Evolutionary conservation across 192 early-diverging fungal species (phyloP).

Genomic region (Geosiphon pyriformis): DNA sequence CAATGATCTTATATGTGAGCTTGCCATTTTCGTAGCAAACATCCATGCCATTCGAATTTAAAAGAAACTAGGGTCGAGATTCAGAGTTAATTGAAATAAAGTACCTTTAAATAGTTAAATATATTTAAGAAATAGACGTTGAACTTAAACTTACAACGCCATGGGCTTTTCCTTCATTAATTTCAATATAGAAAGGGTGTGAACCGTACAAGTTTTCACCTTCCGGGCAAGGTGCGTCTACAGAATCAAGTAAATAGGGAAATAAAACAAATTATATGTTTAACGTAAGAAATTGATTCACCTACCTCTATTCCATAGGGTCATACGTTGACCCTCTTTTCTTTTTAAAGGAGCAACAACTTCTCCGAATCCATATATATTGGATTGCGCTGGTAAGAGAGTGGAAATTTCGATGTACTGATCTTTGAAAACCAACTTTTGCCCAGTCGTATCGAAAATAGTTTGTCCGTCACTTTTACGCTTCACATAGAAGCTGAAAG

Average conservation of each 20-base stretch:
- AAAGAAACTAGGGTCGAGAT: slow-evolving; percentile 41
- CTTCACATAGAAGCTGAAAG: slow-evolving; percentile 40
- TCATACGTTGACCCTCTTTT: slow-evolving; percentile 5
- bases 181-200: slow-evolving; percentile 61
- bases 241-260: slow-evolving; percentile 12
- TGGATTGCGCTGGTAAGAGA: slow-evolving; percentile 46
- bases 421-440: slow-evolving; percentile 51
- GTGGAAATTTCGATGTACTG: slow-evolving; percentile 63
- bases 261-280: slow-evolving; percentile 2
- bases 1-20: slow-evolving; percentile 59
- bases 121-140: neutral
- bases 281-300: slow-evolving; percentile 29
- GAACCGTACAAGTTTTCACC: slow-evolving; percentile 59
- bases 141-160: slow-evolving; percentile 28
- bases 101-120: neutral
- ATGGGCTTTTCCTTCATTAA: slow-evolving; percentile 41
- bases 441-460: slow-evolving; percentile 38
- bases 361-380: slow-evolving; percentile 68
- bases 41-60: slow-evolving; percentile 69
- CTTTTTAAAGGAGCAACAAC: slow-evolving; percentile 45
- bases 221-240: slow-evolving; percentile 41
- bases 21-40: slow-evolving; percentile 34
- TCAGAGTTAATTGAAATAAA: neutral
- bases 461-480: slow-evolving; percentile 34
- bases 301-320: slow-evolving; percentile 32